Evolutionary conservation across 345 rosid genomes (phyloP).

Genomic region (Brassica juncea): DNA sequence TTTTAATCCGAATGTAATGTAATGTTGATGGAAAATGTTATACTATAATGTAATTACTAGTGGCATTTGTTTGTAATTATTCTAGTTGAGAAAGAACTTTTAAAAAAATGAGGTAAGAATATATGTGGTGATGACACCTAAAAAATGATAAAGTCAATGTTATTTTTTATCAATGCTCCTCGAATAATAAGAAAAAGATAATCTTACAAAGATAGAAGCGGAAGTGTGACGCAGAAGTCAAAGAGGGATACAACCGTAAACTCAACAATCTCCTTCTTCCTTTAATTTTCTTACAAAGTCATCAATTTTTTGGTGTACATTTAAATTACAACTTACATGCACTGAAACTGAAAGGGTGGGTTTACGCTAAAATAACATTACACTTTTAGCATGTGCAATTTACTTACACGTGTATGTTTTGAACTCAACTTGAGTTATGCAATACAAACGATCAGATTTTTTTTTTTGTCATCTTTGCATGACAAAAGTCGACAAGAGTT

Average conservation of each 20-base stretch:
- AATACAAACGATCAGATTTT: not conserved
- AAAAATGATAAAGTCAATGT: too few species aligned
- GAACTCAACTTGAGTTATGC: not conserved
- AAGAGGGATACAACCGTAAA: conserved; percentile 24
- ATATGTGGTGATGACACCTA: too few species aligned
- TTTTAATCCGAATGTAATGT: too few species aligned
- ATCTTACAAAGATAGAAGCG: conserved; percentile 8
- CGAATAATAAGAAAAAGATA: too few species aligned
- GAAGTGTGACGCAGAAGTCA: conserved; percentile 30
- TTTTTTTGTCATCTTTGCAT: too few species aligned
- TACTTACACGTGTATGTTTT: not conserved
- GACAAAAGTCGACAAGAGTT: not conserved
- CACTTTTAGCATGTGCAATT: not conserved
- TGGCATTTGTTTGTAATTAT: too few species aligned
- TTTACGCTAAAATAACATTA: not conserved
- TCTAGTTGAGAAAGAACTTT: too few species aligned
- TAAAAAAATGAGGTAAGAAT: too few species aligned
- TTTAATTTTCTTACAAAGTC: not conserved
- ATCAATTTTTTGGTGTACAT: not conserved
- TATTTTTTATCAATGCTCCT: too few species aligned
- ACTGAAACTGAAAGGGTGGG: not conserved
- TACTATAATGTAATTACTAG: too few species aligned
- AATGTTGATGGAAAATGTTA: too few species aligned
- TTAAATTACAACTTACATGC: not conserved
- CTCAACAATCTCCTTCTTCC: not conserved